Evolutionary conservation across 1,139 yeast genomes (phyloP), one percentile per base, ranked within the genome.

Genomic region (Candida sp.): DNA sequence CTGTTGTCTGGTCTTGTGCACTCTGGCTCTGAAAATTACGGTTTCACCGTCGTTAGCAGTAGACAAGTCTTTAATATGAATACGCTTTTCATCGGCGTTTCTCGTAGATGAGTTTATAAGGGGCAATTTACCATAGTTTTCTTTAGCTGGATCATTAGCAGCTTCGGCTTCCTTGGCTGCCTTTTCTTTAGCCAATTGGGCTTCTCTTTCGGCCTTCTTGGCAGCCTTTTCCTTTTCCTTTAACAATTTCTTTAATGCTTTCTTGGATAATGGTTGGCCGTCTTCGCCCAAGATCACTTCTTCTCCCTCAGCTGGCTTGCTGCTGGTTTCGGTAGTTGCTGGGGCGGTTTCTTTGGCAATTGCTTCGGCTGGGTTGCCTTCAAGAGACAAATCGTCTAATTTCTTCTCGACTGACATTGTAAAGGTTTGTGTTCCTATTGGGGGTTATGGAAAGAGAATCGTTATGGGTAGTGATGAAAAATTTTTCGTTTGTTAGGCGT

Each of bases 261-360:
- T 94, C 74, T 94, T 94, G 55, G 98, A 90, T 62, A 94, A 78
- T 48, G 99, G 99, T 73, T 86, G 89, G 42, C 99, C 99, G 70
- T 94, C 98, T 70, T 83, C 88, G 31, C 90, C 88, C 53, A 83
- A 71, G 46, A 79, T 62, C n/a, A 74, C 78, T 49, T 66, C 69
- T 46, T 61, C 72, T 33, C 47, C 47, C 37, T 44, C 47, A 27
- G 31, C 47, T 9, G 33, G 22, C 4, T 17, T 17, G 3, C 23
- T 22, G 11, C 4, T 22, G 25, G 42, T 23, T 35, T 37, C 46
- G 23, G 46, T 35, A 7, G 47, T 37, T 23, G 50, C 48, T 23
- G 54, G 47, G 27, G 65, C 60, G 6, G 64, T 58, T 27, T 57
- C 48, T 17, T 60, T 50, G 5, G 57, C 55, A 33, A 53, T 44